Base-by-base conservation (phyloP, 345 rosid species). In the Barbarea vulgaris region DNA sequence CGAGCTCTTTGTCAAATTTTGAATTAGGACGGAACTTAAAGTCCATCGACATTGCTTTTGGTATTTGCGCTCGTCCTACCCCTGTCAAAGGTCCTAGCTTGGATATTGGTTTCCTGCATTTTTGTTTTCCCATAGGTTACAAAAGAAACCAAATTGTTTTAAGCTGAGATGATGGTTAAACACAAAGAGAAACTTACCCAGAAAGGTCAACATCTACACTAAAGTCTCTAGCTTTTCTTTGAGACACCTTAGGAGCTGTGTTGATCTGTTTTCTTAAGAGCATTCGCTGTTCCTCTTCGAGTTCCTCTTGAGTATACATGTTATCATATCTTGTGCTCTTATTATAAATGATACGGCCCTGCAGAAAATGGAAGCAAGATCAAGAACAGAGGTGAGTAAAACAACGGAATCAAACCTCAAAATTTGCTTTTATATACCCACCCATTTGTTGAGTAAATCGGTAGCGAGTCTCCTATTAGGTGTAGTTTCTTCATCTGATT, bases 271-370 rank as follows among this genome's bases (percentile, higher is more conserved):
- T 88, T 73, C 18, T 37, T 12, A 34, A 24, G 8, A 66, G 55
- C 14, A 64, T 11, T 50, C 21, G 59, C 25, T 85, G 80, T 46
- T 76, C 81, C 69, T 90, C 84, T 25, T 86, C 93, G 46, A 9
- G n/a, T 47, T 91, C 97, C 24, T 86, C 97, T 48, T 18, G 55
- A 64, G 37, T 83, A 65, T 85, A 83, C 98, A 91, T 87, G 55
- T 87, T 85, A 79, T 89, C 96, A 77, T 87, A 93, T 81, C 96
- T 84, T 68, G 94, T 89, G 53, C 93, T 91, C 88, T 89, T 91
- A 18, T 89, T 86, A 70, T 91, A 88, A 76, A 91, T 87, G 15
- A 90, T 88, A 18, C 89, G 89, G 51, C 93, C 90, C 71, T 73
- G 57, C 34, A 14, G 19, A 25, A 14, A 13, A 14, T 33, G 30